Evolutionary conservation across 768 basidiomycete genomes (phyloP).

Genomic region (Trametes cingulata): DNA sequence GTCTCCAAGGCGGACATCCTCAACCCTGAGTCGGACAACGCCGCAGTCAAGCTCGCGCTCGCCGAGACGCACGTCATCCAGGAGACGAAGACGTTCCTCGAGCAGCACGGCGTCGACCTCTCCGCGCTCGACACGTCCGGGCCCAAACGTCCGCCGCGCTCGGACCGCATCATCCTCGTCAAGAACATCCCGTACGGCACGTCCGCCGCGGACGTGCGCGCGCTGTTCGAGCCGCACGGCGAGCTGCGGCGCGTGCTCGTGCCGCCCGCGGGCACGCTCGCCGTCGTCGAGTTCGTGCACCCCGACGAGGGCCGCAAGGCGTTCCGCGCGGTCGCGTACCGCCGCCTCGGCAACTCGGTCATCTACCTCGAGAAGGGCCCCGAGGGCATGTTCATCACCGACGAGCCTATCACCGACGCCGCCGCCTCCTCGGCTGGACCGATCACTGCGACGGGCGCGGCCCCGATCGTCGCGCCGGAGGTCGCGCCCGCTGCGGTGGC

Average conservation of each 20-base stretch:
- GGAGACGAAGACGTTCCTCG: conserved; percentile 90
- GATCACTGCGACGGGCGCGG: conserved; percentile 26
- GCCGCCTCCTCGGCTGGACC: conserved; percentile 9
- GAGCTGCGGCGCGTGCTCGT: conserved; percentile 69
- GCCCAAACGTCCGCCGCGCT: conserved; percentile 42
- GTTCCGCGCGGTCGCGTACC: conserved; percentile 82
- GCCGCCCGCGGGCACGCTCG: conserved; percentile 92
- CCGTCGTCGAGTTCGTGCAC: conserved; percentile 84
- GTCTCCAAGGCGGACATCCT: conserved; percentile 87
- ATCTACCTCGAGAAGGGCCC: conserved; percentile 95
- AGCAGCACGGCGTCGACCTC: conserved; percentile 69
- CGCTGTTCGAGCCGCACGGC: conserved; percentile 79
- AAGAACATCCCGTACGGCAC: conserved; percentile 98
- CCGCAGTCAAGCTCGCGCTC: conserved; percentile 92
- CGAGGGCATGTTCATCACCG: conserved; percentile 66
- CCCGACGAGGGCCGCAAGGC: conserved; percentile 70
- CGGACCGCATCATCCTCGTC: conserved; percentile 83
- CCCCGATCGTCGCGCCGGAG: conserved; percentile 47
- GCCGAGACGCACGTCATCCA: conserved; percentile 96
- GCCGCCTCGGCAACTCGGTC: conserved; percentile 84
- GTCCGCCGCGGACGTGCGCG: conserved; percentile 68
- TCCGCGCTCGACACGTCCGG: conserved; percentile 52
- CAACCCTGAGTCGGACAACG: conserved; percentile 76
- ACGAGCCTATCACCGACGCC: conserved; percentile 20
- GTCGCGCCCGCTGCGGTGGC: conserved; percentile 32